Evolutionary conservation across 495 filamentous ascomycete species (phyloP).

Genomic region (Tuber magnatum): DNA sequence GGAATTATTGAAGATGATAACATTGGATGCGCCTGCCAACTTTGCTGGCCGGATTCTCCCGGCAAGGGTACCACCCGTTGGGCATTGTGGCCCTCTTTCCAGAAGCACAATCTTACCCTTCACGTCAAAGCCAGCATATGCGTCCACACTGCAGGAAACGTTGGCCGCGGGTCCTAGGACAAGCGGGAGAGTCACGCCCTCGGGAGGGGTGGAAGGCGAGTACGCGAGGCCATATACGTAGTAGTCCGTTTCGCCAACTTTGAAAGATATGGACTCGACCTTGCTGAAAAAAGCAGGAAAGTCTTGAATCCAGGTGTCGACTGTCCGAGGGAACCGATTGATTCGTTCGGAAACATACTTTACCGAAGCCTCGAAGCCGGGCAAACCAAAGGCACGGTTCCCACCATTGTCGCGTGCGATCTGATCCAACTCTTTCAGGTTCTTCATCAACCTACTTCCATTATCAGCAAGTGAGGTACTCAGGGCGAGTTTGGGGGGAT

Average conservation of each 20-base stretch:
- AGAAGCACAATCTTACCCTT: constrained; percentile 47
- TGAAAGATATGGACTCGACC: constrained; percentile 43
- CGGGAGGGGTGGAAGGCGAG: constrained; percentile 44
- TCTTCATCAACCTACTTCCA: constrained; percentile 31
- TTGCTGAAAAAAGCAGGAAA: constrained; percentile 48
- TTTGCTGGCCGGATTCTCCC: constrained; percentile 43
- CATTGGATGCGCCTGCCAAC: constrained; percentile 42
- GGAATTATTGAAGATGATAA: constrained; percentile 44
- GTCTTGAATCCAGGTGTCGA: constrained; percentile 45
- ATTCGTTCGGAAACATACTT: constrained; percentile 43
- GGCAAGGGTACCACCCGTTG: constrained; percentile 44
- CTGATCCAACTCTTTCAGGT: constrained; percentile 43
- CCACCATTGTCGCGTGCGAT: constrained; percentile 46
- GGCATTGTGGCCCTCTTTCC: constrained; percentile 41
- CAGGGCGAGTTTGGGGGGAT: neutral
- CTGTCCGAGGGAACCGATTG: constrained; percentile 46
- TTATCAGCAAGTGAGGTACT: constrained; percentile 10
- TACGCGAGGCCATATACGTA: constrained; percentile 45
- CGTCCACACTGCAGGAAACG: constrained; percentile 42
- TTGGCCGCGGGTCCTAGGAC: constrained; percentile 43
- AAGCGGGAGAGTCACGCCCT: constrained; percentile 44
- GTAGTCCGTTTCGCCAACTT: constrained; percentile 37
- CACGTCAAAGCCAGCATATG: constrained; percentile 43
- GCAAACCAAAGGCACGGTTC: constrained; percentile 48
- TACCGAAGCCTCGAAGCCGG: constrained; percentile 46